Conservation (phyloP, 495 filamentous ascomycete genomes). For the Annulohypoxylon nitens region DNA sequence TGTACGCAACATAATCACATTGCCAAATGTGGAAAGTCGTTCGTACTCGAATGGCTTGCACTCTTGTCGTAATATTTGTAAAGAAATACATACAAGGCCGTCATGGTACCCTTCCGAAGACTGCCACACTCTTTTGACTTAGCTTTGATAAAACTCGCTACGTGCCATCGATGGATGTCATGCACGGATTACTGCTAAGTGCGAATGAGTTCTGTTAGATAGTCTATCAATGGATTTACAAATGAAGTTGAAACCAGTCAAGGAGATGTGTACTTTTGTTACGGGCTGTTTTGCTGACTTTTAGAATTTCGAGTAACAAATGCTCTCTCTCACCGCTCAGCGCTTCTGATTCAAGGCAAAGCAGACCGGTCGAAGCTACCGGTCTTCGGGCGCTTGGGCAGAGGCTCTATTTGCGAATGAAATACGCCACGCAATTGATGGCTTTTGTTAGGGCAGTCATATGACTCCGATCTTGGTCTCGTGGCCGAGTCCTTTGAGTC, state of each 20-base stretch:
- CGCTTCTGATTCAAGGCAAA: neutral
- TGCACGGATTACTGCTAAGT: conserved; percentile 5
- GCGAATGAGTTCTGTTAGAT: neutral
- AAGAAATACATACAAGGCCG: conserved; percentile 41
- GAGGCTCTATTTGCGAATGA: conserved; percentile 10
- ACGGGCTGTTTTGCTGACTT: conserved; percentile 16
- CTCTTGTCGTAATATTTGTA: conserved; percentile 38
- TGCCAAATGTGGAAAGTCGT: conserved; percentile 12
- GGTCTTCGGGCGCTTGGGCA: conserved; percentile 24
- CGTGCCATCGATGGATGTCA: conserved; percentile 1
- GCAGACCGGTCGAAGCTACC: conserved; percentile 8
- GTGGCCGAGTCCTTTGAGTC: conserved; percentile 23
- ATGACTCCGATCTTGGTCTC: conserved; percentile 33
- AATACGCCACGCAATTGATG: conserved; percentile 16
- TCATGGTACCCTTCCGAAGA: conserved; percentile 3
- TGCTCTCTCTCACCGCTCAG: conserved; percentile 32
- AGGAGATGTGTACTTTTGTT: neutral
- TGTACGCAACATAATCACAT: conserved; percentile 26
- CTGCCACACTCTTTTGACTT: neutral
- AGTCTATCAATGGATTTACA: conserved; percentile 26
- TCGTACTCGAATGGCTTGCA: conserved; percentile 6
- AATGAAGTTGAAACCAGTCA: conserved; percentile 8
- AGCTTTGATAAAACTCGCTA: neutral
- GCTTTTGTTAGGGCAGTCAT: conserved; percentile 24
- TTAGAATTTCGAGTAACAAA: neutral